Evolutionary conservation across 768 basidiomycete species (phyloP), one percentile per base, ranked within the genome.

Genomic region (Cytidiella melzeri): DNA sequence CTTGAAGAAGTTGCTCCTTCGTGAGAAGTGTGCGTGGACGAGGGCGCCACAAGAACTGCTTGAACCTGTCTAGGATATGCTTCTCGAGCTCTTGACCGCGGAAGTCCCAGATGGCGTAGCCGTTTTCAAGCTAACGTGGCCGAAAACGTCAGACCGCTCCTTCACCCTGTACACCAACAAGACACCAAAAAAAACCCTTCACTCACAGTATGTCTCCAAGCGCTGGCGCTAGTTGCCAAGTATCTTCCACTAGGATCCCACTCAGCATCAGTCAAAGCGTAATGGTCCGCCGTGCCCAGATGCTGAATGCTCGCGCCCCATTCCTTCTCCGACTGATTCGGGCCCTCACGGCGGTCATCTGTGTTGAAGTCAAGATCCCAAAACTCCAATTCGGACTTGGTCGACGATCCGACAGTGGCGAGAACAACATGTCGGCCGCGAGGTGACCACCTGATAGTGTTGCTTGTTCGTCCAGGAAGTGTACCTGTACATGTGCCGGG

Each of bases 231-330:
- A 9, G 93, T 93, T 27, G 88, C 88, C 44, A 98, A 73, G 67
- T 87, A 96, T 51, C 96, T 83, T 44, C 96, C 96, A 62, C 83
- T 87, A 21, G 96, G 95, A 66, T 99, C 96, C 96, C 96, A 99
- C 65, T 96, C 92, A 39, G 96, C 85, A 58, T 97, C 95, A 19
- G 95, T 98, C 42, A 98, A 82, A 47, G 94, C 95, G 62, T 95
- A 99, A 66, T 98, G 95, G 67, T 98, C 96, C 2, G 86, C 84
- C 18, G 83, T 79, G 37, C 83, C 87, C 30, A 98, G 76, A 5
- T 87, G 75, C 63, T 93, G 88, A 56, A 98, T 91, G 37, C 85
- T 83, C 45, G 77, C 76, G 39, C 89, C 93, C 81, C 90, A 92
- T 42, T 95, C 94, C 45, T 79, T 78, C 56, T 79, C 76, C 2